Conservation (phyloP, 306 rosid genomes). For the Macrotyloma uniflorum region DNA sequence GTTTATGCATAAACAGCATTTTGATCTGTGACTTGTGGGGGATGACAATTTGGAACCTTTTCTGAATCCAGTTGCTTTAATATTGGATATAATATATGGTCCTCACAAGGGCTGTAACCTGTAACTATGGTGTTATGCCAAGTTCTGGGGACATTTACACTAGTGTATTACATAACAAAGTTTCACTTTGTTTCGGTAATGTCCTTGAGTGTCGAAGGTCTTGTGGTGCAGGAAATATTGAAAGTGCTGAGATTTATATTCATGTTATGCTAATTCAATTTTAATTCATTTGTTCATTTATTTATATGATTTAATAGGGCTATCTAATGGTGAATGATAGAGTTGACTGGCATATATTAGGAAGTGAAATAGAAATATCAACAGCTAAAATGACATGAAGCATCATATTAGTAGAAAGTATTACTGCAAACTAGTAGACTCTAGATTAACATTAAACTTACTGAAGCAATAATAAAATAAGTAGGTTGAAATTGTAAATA, state of each 20-base stretch:
- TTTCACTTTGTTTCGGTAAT: neutral
- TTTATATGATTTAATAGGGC: neutral
- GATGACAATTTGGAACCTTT: conserved; percentile 6
- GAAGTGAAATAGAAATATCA: neutral
- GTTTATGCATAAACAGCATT: conserved; percentile 42
- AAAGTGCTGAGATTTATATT: neutral
- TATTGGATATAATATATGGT: conserved; percentile 1
- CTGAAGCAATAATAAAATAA: neutral
- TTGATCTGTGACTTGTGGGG: conserved; percentile 3
- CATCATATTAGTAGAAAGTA: neutral
- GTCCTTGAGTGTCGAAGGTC: neutral
- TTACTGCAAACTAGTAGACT: neutral
- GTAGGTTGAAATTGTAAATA: neutral
- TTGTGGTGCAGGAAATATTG: neutral
- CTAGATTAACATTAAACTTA: neutral
- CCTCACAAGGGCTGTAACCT: conserved; percentile 4
- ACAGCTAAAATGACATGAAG: conserved; percentile 8
- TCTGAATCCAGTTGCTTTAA: conserved; percentile 21
- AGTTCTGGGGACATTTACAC: neutral
- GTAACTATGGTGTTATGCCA: neutral
- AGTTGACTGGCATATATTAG: neutral
- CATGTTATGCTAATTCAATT: neutral
- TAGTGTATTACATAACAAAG: neutral
- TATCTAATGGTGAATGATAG: neutral
- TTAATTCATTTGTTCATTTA: neutral